A percentile compares a stretch with the other conserved stretches of the same genome.
phyloP scores from a whole-genome alignment of 805 yeast genomes.

The Candida coquimbonensis region DNA sequence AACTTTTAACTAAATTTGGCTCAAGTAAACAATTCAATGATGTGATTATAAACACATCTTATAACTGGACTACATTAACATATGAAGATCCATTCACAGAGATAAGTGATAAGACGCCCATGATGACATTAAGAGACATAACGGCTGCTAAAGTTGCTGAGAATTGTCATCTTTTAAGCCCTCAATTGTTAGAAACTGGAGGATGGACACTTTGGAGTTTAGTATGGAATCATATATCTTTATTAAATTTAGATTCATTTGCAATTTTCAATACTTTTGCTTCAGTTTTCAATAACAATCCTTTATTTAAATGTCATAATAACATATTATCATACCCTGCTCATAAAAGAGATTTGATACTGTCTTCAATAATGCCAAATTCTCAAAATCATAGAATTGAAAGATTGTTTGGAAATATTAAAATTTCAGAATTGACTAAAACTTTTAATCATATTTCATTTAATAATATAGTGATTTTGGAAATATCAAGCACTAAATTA shows the following conservation, averaged over 20 bases:
- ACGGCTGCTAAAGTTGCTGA: slow-evolving; percentile 24
- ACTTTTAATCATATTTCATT: slow-evolving; percentile 12
- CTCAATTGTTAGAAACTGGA: slow-evolving; percentile 16
- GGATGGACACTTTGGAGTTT: slow-evolving; percentile 24
- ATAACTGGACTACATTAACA: slow-evolving; percentile 13
- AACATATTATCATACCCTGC: slow-evolving; percentile 7
- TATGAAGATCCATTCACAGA: background rate
- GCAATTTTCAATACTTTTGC: slow-evolving; percentile 25
- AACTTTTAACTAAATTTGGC: slow-evolving; percentile 15
- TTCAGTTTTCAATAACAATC: slow-evolving; percentile 14
- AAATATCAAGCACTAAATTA: slow-evolving; percentile 11
- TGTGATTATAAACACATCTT: slow-evolving; percentile 10
- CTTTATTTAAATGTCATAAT: slow-evolving; percentile 14
- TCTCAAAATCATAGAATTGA: slow-evolving; percentile 28
- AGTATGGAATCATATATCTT: slow-evolving; percentile 28
- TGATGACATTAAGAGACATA: slow-evolving; percentile 18
- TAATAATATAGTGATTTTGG: slow-evolving; percentile 13
- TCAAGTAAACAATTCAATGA: slow-evolving; percentile 14
- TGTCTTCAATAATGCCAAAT: slow-evolving; percentile 18
- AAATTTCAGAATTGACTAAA: slow-evolving; percentile 9
- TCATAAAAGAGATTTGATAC: slow-evolving; percentile 7
- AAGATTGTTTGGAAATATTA: slow-evolving; percentile 24
- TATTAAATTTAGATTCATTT: slow-evolving; percentile 26
- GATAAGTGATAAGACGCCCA: background rate
- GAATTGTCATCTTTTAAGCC: slow-evolving; percentile 15